phyloP scores from a whole-genome alignment of 257 asterid genomes.

The Rhazya stricta region DNA sequence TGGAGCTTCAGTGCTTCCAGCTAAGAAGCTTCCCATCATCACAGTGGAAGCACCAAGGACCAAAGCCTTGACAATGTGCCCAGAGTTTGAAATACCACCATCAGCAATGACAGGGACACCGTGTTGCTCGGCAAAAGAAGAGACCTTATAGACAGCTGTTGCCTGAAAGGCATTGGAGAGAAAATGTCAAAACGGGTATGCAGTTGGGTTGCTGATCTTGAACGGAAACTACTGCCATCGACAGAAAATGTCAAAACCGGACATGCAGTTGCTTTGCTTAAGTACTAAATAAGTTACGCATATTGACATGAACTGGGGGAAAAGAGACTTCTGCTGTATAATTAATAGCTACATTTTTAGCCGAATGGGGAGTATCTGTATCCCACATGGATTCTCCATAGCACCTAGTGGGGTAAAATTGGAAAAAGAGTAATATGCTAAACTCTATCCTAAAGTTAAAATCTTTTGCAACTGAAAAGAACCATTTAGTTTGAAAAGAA shows the following conservation, averaged over 20 bases:
- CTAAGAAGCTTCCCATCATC: constrained; percentile 91
- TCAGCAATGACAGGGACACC: constrained; percentile 86
- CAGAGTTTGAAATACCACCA: constrained; percentile 92
- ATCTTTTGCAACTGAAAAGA: not conserved
- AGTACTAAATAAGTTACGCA: not conserved
- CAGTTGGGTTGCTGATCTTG: not conserved
- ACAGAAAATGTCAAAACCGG: not conserved
- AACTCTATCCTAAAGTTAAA: not conserved
- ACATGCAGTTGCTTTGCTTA: not conserved
- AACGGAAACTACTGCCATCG: not conserved
- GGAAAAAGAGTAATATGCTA: not conserved
- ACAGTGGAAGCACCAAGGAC: constrained; percentile 89
- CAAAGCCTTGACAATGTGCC: constrained; percentile 91
- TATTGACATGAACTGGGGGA: not conserved
- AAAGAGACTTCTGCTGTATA: not conserved
- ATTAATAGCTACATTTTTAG: not conserved
- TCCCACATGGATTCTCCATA: not conserved
- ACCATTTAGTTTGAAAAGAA: not conserved
- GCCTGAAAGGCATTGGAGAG: constrained; percentile 42
- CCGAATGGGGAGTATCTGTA: not conserved
- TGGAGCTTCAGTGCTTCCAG: constrained; percentile 91
- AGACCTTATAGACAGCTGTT: constrained; percentile 84
- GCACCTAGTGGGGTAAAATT: not conserved
- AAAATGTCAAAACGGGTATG: not conserved
- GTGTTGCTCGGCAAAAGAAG: constrained; percentile 66